Percentiles rank a stretch among this genome's conserved stretches.
Conservation (phyloP, 2,329 filamentous ascomycete genomes). For the Phialocephala sp. region DNA sequence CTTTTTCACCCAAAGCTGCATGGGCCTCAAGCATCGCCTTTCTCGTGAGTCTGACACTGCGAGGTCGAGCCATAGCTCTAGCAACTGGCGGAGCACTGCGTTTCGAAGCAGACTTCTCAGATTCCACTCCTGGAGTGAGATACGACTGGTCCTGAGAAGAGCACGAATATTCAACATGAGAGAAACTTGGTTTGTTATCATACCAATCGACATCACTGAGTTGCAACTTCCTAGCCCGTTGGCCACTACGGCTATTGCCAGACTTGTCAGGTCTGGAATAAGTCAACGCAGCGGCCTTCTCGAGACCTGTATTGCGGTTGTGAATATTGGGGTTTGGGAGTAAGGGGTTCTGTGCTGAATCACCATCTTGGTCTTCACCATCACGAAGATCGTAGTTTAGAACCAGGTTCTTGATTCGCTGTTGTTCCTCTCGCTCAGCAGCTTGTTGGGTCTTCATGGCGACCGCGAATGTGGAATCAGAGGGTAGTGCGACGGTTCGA, state of each 20-base stretch:
- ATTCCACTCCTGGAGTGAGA: neutral
- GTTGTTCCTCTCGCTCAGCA: slow-evolving; percentile 93
- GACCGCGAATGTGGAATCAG: slow-evolving; percentile 92
- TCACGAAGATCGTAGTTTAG: slow-evolving; percentile 95
- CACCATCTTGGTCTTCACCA: slow-evolving; percentile 80
- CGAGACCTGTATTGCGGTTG: slow-evolving; percentile 58
- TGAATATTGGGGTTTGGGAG: slow-evolving; percentile 58
- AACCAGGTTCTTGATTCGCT: slow-evolving; percentile 97
- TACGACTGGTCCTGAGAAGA: neutral
- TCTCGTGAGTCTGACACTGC: slow-evolving; percentile 32
- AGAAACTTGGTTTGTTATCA: slow-evolving; percentile 43
- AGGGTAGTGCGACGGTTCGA: slow-evolving; percentile 84
- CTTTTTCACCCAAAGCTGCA: slow-evolving; percentile 23
- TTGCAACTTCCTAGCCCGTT: slow-evolving; percentile 88
- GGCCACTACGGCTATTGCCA: slow-evolving; percentile 60
- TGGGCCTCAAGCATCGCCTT: slow-evolving; percentile 37
- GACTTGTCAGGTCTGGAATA: slow-evolving; percentile 44
- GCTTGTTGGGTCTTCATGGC: slow-evolving; percentile 97
- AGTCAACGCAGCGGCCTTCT: slow-evolving; percentile 53
- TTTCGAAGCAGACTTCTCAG: neutral
- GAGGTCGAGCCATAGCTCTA: slow-evolving; percentile 21
- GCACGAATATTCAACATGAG: slow-evolving; percentile 22
- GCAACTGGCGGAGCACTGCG: neutral
- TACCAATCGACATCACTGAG: slow-evolving; percentile 99
- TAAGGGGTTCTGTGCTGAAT: slow-evolving; percentile 52